A percentile compares a stretch with the other conserved stretches of the same genome.
Conservation (phyloP, 768 basidiomycete species). For the Amanita inopinata region DNA sequence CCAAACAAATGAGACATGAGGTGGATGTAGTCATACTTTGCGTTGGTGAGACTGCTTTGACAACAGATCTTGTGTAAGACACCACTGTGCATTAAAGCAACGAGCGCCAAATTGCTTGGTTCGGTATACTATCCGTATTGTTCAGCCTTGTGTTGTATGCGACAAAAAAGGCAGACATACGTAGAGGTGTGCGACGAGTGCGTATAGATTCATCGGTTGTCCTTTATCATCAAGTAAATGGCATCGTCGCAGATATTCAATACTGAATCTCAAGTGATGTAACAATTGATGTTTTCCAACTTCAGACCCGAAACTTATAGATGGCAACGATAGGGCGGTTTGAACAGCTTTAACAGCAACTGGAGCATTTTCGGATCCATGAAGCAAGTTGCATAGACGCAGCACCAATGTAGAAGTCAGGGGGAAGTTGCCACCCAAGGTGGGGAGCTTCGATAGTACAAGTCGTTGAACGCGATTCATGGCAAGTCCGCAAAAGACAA, state of each 20-base stretch:
- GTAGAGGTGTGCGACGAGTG: conserved; percentile 44
- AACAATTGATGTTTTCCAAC: conserved; percentile 46
- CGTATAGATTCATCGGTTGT: conserved; percentile 47
- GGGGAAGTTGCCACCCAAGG: conserved; percentile 55
- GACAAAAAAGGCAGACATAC: conserved; percentile 16
- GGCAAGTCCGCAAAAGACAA: conserved; percentile 62
- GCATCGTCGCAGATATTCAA: conserved; percentile 58
- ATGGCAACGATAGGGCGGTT: conserved; percentile 46
- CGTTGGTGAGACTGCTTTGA: conserved; percentile 25
- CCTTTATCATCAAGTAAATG: conserved; percentile 45
- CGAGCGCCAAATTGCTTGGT: conserved; percentile 60
- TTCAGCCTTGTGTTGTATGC: background rate
- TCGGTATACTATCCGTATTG: conserved; percentile 38
- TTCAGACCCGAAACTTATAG: conserved; percentile 46
- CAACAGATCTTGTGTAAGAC: conserved; percentile 48
- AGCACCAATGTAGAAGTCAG: conserved; percentile 56
- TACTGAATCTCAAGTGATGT: conserved; percentile 60
- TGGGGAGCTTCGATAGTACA: conserved; percentile 51
- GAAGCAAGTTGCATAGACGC: conserved; percentile 54
- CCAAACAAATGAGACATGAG: conserved; percentile 61
- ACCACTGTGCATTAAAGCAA: conserved; percentile 46
- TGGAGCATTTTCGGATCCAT: conserved; percentile 45
- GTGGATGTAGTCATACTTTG: conserved; percentile 40
- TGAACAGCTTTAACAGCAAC: conserved; percentile 39
- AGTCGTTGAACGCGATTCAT: conserved; percentile 57